These are phyloP conservation scores for Leishmania major DNA, from an alignment of 208 protist species.

Conservation along the genomic window DNA sequence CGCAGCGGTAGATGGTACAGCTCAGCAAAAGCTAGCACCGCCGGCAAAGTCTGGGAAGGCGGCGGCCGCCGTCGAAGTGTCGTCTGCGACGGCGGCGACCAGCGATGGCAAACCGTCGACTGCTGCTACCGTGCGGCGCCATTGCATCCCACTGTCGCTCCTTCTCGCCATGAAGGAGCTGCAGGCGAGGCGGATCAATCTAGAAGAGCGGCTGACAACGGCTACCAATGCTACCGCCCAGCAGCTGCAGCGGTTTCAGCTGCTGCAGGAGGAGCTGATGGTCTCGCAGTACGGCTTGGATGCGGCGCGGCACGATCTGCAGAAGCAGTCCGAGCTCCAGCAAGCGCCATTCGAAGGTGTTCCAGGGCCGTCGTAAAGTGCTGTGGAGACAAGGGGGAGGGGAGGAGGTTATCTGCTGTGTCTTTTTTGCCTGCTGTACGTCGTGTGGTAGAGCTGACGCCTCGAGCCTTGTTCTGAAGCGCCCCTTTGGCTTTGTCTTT, in stretches of 20 bases:
- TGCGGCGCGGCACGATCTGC: conserved; percentile 12
- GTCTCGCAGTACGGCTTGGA: conserved; percentile 48
- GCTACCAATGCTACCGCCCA: conserved; percentile 13
- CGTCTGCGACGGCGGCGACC: not conserved
- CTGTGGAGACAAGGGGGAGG: not conserved
- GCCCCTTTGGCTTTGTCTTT: not conserved
- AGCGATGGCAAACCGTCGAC: not conserved
- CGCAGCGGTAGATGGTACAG: not conserved
- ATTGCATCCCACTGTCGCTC: conserved; percentile 15
- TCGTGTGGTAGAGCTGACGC: not conserved
- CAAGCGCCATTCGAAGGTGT: not conserved
- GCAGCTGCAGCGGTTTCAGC: conserved; percentile 47
- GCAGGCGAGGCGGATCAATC: conserved; percentile 27
- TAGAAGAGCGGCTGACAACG: conserved; percentile 36
- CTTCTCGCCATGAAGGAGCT: conserved; percentile 24
- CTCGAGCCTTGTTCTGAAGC: not conserved
- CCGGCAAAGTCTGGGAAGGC: not conserved
- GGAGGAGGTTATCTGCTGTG: not conserved
- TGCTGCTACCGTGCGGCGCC: not conserved
- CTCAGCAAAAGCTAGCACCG: not conserved
- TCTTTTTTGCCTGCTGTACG: conserved; percentile 2
- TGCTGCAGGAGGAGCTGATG: conserved; percentile 48
- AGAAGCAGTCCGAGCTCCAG: not conserved
- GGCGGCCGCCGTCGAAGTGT: not conserved
- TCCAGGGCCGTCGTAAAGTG: not conserved